phyloP scores from a whole-genome alignment of 352 stramenopile species.

The Phytophthora rubi region DNA sequence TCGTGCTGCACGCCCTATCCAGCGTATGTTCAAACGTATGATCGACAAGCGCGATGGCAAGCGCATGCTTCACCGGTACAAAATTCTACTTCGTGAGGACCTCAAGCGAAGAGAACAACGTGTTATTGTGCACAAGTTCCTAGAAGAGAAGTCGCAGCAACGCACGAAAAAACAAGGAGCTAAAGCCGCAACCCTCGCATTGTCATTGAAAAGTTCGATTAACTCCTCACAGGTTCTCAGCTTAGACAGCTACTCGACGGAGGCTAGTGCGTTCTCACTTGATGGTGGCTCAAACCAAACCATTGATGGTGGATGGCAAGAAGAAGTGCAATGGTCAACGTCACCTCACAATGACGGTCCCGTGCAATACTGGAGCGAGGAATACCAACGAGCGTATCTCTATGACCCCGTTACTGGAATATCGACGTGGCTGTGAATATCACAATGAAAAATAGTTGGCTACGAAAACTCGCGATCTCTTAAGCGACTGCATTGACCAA shows the following conservation, averaged over 20 bases:
- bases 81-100: conserved; percentile 54
- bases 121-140: conserved; percentile 56
- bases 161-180: conserved; percentile 36
- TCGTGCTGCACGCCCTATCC: conserved; percentile 38
- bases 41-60: conserved; percentile 44
- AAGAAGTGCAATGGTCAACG: background rate
- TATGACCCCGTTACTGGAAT: conserved; percentile 54
- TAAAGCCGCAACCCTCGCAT: background rate
- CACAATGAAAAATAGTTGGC: too few relatives aligned
- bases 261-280: conserved; percentile 20
- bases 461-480: background rate
- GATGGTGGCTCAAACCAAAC: conserved; percentile 6
- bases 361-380: conserved; percentile 66
- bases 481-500: background rate
- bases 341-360: conserved; percentile 23
- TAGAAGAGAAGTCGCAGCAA: conserved; percentile 48
- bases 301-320: conserved; percentile 5
- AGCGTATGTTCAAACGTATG: conserved; percentile 35
- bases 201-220: conserved; percentile 4
- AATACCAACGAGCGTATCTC: conserved; percentile 57
- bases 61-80: conserved; percentile 50
- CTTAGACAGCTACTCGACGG: conserved; percentile 14
- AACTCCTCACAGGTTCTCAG: conserved; percentile 4
- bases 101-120: conserved; percentile 57
- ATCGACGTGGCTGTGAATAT: conserved; percentile 49